phyloP scores from a whole-genome alignment of 768 basidiomycete species.

The Sutorius australiensis region DNA sequence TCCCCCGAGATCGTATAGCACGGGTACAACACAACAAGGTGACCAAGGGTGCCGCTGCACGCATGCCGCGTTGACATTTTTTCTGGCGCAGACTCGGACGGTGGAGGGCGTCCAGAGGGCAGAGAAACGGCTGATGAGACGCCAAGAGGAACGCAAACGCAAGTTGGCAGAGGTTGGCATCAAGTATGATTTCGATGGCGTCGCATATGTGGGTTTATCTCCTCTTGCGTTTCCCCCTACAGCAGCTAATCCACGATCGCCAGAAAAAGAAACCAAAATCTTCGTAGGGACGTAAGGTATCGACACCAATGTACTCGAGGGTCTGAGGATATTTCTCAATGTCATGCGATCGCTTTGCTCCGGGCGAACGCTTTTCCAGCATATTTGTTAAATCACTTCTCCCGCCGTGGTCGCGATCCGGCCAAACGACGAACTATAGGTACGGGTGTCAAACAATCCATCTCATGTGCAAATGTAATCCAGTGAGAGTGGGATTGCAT shows the following conservation, averaged over 20 bases:
- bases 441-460: background rate
- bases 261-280: conserved; percentile 38
- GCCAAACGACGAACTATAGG: background rate
- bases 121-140: conserved; percentile 64
- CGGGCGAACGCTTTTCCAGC: too few species aligned
- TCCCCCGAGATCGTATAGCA: conserved; percentile 71
- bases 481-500: background rate
- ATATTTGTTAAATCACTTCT: too few species aligned
- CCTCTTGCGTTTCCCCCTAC: background rate
- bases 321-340: background rate
- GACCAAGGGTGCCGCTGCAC: background rate
- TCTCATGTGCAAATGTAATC: background rate
- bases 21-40: conserved; percentile 84
- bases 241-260: background rate
- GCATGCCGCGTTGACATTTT: conserved; percentile 4
- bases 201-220: conserved; percentile 68
- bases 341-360: background rate
- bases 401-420: background rate
- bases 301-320: background rate
- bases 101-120: conserved; percentile 63
- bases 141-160: conserved; percentile 72
- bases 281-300: conserved; percentile 7
- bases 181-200: conserved; percentile 78
- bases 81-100: conserved; percentile 57
- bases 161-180: conserved; percentile 82